Evolutionary conservation across 1,284 basidiomycete genomes (phyloP).

Genomic region (Mycena sp.): DNA sequence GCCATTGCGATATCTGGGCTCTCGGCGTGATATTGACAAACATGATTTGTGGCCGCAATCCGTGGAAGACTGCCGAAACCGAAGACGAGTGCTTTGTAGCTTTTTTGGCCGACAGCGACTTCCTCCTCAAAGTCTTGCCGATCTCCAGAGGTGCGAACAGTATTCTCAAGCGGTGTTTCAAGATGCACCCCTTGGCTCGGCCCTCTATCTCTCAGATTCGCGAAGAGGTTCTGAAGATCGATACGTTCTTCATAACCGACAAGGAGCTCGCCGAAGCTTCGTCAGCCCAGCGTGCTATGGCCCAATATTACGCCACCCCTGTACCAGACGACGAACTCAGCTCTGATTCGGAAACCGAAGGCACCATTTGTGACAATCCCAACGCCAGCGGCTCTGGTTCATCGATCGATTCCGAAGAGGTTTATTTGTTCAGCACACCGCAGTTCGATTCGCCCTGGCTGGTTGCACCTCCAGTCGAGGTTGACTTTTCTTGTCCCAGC

Average conservation of each 20-base stretch:
- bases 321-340: conserved; percentile 11
- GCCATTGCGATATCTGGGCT: conserved; percentile 90
- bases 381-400: conserved; percentile 3
- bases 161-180: conserved; percentile 69
- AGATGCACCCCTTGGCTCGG: conserved; percentile 60
- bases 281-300: conserved; percentile 44
- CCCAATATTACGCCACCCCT: conserved; percentile 19
- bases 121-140: conserved; percentile 76
- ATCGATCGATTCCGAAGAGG: conserved; percentile 22
- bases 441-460: conserved; percentile 19
- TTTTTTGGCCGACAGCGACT: conserved; percentile 73
- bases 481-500: not conserved
- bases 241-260: conserved; percentile 74
- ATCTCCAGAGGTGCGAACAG: conserved; percentile 68
- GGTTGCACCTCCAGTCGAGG: conserved; percentile 9
- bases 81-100: conserved; percentile 80
- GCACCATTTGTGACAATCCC: conserved; percentile 3
- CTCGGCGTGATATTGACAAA: conserved; percentile 88
- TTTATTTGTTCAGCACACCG: conserved; percentile 16
- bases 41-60: conserved; percentile 87
- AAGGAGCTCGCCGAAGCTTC: conserved; percentile 56
- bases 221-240: conserved; percentile 61
- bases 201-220: conserved; percentile 73
- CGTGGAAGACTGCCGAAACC: conserved; percentile 83
- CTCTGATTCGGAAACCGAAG: conserved; percentile 13